Base-by-base conservation (phyloP, 768 basidiomycete species). In the Boletus speciosus region DNA sequence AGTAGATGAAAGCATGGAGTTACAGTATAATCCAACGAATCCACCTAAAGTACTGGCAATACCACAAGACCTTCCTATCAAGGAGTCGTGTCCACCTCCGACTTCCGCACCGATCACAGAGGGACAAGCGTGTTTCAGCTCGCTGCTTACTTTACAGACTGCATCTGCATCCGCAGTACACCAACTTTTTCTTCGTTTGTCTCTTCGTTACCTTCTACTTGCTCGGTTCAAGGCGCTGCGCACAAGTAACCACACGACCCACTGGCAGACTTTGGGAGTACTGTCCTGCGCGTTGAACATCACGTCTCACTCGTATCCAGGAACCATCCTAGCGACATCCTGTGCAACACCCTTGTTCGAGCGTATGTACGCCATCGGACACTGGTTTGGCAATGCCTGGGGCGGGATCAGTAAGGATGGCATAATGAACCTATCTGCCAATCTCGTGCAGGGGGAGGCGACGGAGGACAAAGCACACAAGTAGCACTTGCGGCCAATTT, bases 41-140 rank as follows among this genome's bases (percentile, higher is more conserved):
- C 7, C 7, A 21, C 31, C 0, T 1, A 46, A 19, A 19, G 19
- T 25, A 4, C 45, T 5, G 9, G 14, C 8, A 15, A 25, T 21
- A 43, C 14, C 42, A 54, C 50, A 36, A 3, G 14, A 40, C 46
- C 46, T 58, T 58, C 57, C 37, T 19, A 27, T 37, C 32, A 4
- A 27, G 29, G 43, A 45, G n/a, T n/a, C 29, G 9, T 25, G 27
- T 27, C 25, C 41, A 6, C 25, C 25, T 15, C 43, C 46, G 15
- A 47, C 23, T 43, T n/a, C 9, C 9, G 6, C 10, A 45, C 31
- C 19, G 16, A 27, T 5, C 25, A 27, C 25, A 27, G 25, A 6
- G 25, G 5, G 3, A 4, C 25, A 25, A 6, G 25, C 25, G 25
- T 27, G 25, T 27, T 27, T 27, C 25, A 27, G 6, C 25, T 27